These are phyloP conservation scores for Guadua angustifolia DNA, from an alignment of 176 grass and related monocot genomes.

Conservation along the genomic window DNA sequence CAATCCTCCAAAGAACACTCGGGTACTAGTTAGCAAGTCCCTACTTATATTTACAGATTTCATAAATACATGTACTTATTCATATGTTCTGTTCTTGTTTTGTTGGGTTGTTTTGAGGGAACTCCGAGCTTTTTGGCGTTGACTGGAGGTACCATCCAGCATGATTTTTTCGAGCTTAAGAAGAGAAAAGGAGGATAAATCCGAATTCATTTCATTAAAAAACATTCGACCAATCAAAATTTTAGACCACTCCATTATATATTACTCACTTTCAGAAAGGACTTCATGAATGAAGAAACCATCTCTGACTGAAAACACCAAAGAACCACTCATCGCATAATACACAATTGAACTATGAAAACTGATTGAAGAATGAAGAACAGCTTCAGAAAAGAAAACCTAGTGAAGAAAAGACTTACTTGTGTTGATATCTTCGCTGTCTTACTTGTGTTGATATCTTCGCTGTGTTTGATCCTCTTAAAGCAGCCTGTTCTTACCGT, in stretches of 20 bases:
- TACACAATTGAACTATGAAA: background rate
- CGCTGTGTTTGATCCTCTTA: background rate
- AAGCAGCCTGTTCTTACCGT: background rate
- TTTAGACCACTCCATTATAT: background rate
- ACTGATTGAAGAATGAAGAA: background rate
- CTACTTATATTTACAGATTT: too few species aligned
- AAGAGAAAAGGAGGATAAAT: background rate
- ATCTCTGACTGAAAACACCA: background rate
- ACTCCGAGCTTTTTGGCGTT: background rate
- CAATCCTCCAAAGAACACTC: too few species aligned
- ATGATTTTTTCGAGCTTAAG: background rate
- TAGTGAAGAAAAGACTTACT: background rate
- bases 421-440: background rate
- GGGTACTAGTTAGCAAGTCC: too few species aligned
- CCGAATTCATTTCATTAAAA: background rate
- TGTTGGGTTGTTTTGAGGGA: background rate
- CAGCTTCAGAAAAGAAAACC: background rate
- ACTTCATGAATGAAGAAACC: background rate
- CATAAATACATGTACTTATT: background rate
- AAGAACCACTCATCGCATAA: background rate
- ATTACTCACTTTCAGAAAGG: background rate
- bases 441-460: background rate
- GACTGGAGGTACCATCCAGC: background rate
- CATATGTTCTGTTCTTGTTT: background rate
- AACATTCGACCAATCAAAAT: background rate